Conservation (phyloP, 2,329 filamentous ascomycete genomes). For the Pyricularia grisea region DNA sequence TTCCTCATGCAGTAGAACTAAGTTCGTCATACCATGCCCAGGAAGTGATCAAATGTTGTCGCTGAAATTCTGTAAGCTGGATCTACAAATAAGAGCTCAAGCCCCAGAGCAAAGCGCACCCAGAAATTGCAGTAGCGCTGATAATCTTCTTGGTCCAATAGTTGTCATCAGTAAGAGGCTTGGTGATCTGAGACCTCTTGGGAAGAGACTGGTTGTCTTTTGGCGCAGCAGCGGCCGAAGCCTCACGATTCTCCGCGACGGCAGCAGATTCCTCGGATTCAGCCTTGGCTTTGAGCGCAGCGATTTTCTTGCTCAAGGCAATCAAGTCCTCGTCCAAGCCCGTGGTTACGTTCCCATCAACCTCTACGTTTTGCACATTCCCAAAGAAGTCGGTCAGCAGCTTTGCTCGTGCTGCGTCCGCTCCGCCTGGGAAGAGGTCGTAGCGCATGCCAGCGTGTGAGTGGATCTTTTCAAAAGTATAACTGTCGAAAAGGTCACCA, state of each 20-base stretch:
- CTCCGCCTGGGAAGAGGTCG: constrained; percentile 86
- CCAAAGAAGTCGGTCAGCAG: constrained; percentile 96
- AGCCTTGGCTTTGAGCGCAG: constrained; percentile 38
- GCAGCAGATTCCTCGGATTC: constrained; percentile 30
- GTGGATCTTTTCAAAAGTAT: constrained; percentile 91
- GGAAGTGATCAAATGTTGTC: neutral
- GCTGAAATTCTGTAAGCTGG: neutral
- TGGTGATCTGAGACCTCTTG: constrained; percentile 39
- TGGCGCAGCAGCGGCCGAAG: constrained; percentile 9
- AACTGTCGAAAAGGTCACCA: constrained; percentile 91
- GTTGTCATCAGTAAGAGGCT: constrained; percentile 53
- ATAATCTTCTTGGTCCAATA: constrained; percentile 59
- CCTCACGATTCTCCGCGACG: constrained; percentile 12
- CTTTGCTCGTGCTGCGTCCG: constrained; percentile 64
- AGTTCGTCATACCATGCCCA: neutral
- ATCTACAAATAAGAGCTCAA: constrained; percentile 42
- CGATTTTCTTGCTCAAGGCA: constrained; percentile 61
- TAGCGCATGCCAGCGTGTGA: constrained; percentile 86
- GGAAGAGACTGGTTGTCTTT: constrained; percentile 9
- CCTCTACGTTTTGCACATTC: constrained; percentile 95
- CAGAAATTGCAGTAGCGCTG: constrained; percentile 52
- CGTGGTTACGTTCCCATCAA: constrained; percentile 42
- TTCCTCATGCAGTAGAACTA: neutral
- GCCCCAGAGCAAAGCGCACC: constrained; percentile 51
- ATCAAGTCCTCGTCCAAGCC: constrained; percentile 62